These are phyloP conservation scores for Sugiyamaella marilandica DNA, from an alignment of 805 yeast genomes.

Conservation along the genomic window DNA sequence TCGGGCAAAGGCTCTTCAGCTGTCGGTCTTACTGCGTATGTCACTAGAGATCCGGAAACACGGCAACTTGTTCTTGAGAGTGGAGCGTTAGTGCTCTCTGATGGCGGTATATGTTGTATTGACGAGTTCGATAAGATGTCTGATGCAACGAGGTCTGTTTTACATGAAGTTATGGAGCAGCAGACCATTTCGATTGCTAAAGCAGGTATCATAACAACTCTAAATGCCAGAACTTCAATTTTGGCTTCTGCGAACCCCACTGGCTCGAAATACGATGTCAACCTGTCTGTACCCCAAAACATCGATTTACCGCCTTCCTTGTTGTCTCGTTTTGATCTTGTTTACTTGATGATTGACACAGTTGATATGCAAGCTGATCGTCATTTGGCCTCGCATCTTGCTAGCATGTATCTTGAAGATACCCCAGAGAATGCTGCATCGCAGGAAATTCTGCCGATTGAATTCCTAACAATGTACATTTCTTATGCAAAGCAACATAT, in stretches of 20 bases:
- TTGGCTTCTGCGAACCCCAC: constrained; percentile 97
- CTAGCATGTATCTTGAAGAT: constrained; percentile 73
- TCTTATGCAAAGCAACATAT: constrained; percentile 87
- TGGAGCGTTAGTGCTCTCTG: constrained; percentile 94
- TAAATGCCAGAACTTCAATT: constrained; percentile 93
- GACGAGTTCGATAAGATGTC: constrained; percentile 98
- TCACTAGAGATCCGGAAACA: constrained; percentile 90
- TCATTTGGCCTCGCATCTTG: constrained; percentile 82
- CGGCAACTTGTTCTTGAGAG: constrained; percentile 88
- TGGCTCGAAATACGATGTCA: constrained; percentile 92
- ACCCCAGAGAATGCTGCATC: constrained; percentile 64
- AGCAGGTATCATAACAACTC: constrained; percentile 95
- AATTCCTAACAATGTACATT: constrained; percentile 80
- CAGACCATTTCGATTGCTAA: constrained; percentile 97
- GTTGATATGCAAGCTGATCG: constrained; percentile 85
- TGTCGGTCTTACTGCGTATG: constrained; percentile 96
- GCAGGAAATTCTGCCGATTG: constrained; percentile 74
- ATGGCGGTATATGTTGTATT: constrained; percentile 98
- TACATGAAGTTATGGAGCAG: constrained; percentile 99
- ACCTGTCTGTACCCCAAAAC: constrained; percentile 88
- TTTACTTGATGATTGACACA: constrained; percentile 84
- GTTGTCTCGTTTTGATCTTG: constrained; percentile 90
- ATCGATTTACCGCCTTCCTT: constrained; percentile 96
- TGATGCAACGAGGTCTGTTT: constrained; percentile 87
- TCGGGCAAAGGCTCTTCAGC: constrained; percentile 99